Evolutionary conservation across 805 yeast genomes (phyloP).

Genomic region (Allodekkera sacchari): DNA sequence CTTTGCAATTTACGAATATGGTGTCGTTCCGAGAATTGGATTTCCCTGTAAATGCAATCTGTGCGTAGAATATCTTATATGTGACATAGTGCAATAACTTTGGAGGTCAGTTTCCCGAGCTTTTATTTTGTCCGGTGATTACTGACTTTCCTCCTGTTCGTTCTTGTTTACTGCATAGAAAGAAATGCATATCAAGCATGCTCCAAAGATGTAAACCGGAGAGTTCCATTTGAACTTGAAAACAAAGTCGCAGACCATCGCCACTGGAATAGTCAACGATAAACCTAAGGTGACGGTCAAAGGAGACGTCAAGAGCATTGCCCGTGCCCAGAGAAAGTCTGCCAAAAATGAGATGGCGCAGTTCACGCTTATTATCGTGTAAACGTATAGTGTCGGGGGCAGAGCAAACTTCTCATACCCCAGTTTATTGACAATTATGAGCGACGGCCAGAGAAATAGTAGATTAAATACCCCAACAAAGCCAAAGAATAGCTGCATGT

Average conservation of each 20-base stretch:
- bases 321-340: constrained; percentile 94
- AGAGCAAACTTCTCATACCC: constrained; percentile 66
- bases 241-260: constrained; percentile 83
- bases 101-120: too few relatives aligned
- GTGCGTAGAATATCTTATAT: too few relatives aligned
- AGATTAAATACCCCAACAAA: constrained; percentile 85
- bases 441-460: constrained; percentile 72
- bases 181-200: constrained; percentile 68
- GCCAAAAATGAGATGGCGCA: constrained; percentile 74
- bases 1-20: too few relatives aligned
- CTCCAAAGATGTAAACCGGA: constrained; percentile 66
- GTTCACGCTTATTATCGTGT: constrained; percentile 51
- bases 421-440: constrained; percentile 52
- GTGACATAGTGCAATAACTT: too few relatives aligned
- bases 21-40: too few relatives aligned
- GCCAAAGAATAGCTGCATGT: constrained; percentile 87
- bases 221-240: constrained; percentile 59
- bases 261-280: constrained; percentile 87
- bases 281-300: constrained; percentile 93
- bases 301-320: constrained; percentile 89
- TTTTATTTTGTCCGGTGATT: too few relatives aligned
- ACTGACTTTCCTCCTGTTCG: constrained; percentile 52
- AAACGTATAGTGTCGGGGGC: constrained; percentile 49
- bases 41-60: too few relatives aligned
- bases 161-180: constrained; percentile 77